Base-by-base conservation (phyloP, 768 basidiomycete species). In the Boletales sp. region DNA sequence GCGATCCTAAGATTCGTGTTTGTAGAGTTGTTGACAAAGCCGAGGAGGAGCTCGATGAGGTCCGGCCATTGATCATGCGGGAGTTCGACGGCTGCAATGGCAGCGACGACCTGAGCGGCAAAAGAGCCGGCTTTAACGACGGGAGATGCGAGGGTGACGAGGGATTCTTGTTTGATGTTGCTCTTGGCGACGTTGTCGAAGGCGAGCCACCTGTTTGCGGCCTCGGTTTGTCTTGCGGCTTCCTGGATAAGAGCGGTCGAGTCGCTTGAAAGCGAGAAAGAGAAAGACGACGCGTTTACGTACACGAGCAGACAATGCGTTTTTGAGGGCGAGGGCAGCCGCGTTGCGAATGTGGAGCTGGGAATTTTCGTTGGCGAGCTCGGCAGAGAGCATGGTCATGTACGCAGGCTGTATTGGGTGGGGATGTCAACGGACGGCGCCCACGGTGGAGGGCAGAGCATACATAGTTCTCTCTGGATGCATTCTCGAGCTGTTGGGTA, bases 271-370 rank as follows among this genome's bases (percentile, higher is more conserved):
- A 45, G 53, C 31, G 38, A 61, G 48, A 14, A 13, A 32, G 38
- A 61, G 48, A 14, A 13, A 48, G 58, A 48, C 41, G 47, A 60
- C 53, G 56, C 60, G 53, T 61, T 56, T 61, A 74, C 90, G 70
- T 74, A 97, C 95, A 62, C 91, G 78, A 53, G 94, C 92, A 31
- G 86, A 81, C 51, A 99, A 72, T 52, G 93, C 82, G 70, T 99
- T 99, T 81, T 98, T 99, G 70, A 99, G 76, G 17, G 95, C 94
- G 45, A 99, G 78, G 67, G 92, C 94, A 19, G 97, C 94, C n/a
- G 95, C 94, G 64, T 90, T 95, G 58, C 97, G 80, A 45, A 94
- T 81, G 67, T 92, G 85, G 31, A 84, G 62, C 13, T 79, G 74
- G 7, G 79, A 79, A 39, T 55, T 72, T 66, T 94, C 91, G 58